A percentile compares a stretch with the other conserved stretches of the same genome.
These are phyloP conservation scores for Phytophthora syringae DNA, from an alignment of 352 stramenopile genomes.

Conservation along the genomic window DNA sequence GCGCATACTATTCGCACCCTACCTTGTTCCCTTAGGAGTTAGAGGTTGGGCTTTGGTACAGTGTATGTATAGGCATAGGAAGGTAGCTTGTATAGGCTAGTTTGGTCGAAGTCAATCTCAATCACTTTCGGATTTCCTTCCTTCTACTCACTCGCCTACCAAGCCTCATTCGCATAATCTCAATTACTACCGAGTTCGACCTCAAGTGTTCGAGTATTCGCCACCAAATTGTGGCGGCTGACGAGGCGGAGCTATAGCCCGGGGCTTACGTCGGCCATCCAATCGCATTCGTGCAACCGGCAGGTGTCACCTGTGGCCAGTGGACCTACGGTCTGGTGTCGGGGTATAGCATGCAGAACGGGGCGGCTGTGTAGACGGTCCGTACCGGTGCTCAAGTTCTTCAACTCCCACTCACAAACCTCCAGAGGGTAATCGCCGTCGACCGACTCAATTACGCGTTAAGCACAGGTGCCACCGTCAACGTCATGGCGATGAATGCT, in stretches of 20 bases:
- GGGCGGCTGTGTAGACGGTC: neutral
- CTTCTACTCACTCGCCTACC: too few species aligned
- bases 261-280: neutral
- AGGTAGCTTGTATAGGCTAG: too few species aligned
- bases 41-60: too few species aligned
- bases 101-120: too few species aligned
- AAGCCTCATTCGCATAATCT: too few species aligned
- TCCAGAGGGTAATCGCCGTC: neutral
- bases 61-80: too few species aligned
- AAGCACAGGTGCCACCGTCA: neutral
- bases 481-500: neutral
- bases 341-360: neutral
- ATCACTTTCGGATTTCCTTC: too few species aligned
- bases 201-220: neutral
- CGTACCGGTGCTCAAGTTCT: neutral
- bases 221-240: neutral
- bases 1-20: too few species aligned
- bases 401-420: neutral
- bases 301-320: neutral
- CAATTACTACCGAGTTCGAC: neutral
- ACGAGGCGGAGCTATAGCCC: neutral
- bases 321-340: neutral
- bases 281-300: neutral
- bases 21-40: too few species aligned
- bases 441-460: neutral